Evolutionary conservation across 176 grass and related monocot species (phyloP), one percentile per base, ranked within the genome.

Genomic region (Echinochloa phyllopogon): DNA sequence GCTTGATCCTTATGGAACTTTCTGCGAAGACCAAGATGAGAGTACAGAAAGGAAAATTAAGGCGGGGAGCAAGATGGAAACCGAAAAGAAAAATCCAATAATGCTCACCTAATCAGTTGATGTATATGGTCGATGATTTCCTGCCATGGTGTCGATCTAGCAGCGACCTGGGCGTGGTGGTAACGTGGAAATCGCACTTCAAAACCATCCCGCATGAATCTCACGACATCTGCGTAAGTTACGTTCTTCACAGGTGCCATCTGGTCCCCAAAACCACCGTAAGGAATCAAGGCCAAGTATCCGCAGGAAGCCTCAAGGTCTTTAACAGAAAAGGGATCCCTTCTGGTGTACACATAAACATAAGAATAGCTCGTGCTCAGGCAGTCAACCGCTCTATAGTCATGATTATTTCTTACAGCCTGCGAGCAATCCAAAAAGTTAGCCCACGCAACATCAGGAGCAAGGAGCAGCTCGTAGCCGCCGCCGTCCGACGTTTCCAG

Each of bases 281-380:
- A 25, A 40, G 78, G 88, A 64, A 57, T 8, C 71, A 66, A 21
- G 6, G 64, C 73, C 36, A 90, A 74, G 41, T n/a, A 49, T n/a
- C 60, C 25, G 56, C 83, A 90, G 0, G 72, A 90, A 56, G 72
- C 21, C n/a, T 78, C 23, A 43, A 90, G 48, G n/a, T 63, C 6
- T 33, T 0, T 0, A 6, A 78, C 42, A 0, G 0, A 9, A 53
- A 23, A 48, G 2, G 24, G 6, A 5, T 33, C 3, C 10, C 0
- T 1, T 13, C 7, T 24, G 27, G 4, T 21, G 10, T 7, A 16
- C 33, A 77, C 18, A 43, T 78, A 87, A 20, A 71, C 67, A 25
- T 21, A 64, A 23, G 83, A 82, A 15, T 55, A 14, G 6, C 65
- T 47, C 6, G 23, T 41, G 11, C 71, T 82, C 24, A 86, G 18